These are phyloP conservation scores for Vigna unguiculata DNA, from an alignment of 306 rosid species.

Conservation along the genomic window DNA sequence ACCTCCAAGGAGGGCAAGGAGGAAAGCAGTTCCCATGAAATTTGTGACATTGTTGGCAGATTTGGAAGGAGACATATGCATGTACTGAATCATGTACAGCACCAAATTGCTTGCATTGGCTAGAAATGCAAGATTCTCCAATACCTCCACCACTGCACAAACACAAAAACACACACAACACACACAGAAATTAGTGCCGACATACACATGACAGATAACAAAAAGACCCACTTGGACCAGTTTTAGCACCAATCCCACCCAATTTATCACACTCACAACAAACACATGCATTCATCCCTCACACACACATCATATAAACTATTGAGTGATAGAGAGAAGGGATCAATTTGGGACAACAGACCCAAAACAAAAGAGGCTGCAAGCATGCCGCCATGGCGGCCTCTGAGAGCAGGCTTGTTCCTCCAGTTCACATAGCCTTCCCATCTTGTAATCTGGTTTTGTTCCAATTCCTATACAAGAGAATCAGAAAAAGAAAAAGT, in stretches of 20 bases:
- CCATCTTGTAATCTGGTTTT: conserved; percentile 58
- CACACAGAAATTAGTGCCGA: background rate
- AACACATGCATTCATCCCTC: background rate
- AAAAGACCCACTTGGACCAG: background rate
- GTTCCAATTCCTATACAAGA: conserved; percentile 54
- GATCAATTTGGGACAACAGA: conserved; percentile 48
- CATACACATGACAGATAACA: background rate
- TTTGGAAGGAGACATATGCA: conserved; percentile 85
- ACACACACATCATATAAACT: background rate
- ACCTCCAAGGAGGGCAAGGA: conserved; percentile 96
- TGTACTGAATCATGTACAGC: conserved; percentile 57
- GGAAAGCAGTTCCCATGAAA: conserved; percentile 97
- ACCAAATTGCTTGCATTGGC: conserved; percentile 99
- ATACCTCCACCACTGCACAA: conserved; percentile 77
- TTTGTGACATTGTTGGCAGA: conserved; percentile 88
- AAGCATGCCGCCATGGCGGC: conserved; percentile 89
- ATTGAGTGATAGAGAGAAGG: background rate
- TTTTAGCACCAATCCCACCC: background rate
- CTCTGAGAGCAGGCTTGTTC: conserved; percentile 69
- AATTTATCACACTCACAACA: background rate
- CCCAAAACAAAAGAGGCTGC: conserved; percentile 91
- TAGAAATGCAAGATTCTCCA: conserved; percentile 90
- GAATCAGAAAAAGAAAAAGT: background rate
- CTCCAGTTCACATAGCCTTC: conserved; percentile 91
- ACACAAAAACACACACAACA: background rate